Evolutionary conservation across 441 rosid genomes (phyloP).

Genomic region (Jatropha multifida): DNA sequence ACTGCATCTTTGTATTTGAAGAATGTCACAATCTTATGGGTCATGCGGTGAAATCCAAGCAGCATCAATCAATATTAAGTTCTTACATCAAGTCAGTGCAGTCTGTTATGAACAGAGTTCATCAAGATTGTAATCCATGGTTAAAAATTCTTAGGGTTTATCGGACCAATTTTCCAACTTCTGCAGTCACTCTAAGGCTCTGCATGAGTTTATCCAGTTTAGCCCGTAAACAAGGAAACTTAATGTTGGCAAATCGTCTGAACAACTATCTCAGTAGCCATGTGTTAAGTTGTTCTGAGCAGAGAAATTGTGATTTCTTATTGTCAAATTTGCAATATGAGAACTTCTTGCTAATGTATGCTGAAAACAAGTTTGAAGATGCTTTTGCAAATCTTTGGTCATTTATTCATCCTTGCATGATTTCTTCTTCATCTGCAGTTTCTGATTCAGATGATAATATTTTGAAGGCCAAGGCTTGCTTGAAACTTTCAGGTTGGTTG

Average conservation of each 20-base stretch:
- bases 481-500: constrained; percentile 89
- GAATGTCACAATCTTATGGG: constrained; percentile 50
- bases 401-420: constrained; percentile 63
- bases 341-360: constrained; percentile 66
- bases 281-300: constrained; percentile 56
- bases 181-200: constrained; percentile 75
- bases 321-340: constrained; percentile 73
- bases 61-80: constrained; percentile 47
- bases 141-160: constrained; percentile 80
- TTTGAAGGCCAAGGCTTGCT: constrained; percentile 93
- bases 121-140: constrained; percentile 93
- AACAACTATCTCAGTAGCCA: constrained; percentile 58
- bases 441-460: constrained; percentile 55
- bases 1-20: constrained; percentile 84
- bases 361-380: constrained; percentile 73
- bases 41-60: constrained; percentile 42
- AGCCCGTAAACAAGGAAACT: constrained; percentile 86
- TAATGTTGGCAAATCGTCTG: constrained; percentile 68
- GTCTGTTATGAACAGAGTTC: constrained; percentile 50
- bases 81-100: constrained; percentile 65
- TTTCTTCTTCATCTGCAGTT: constrained; percentile 49
- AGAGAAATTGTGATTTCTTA: constrained; percentile 47
- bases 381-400: constrained; percentile 87
- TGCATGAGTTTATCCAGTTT: constrained; percentile 73
- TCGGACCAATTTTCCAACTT: constrained; percentile 61